Base-by-base conservation (phyloP, 345 rosid species). In the Bruguiera sexangula region DNA sequence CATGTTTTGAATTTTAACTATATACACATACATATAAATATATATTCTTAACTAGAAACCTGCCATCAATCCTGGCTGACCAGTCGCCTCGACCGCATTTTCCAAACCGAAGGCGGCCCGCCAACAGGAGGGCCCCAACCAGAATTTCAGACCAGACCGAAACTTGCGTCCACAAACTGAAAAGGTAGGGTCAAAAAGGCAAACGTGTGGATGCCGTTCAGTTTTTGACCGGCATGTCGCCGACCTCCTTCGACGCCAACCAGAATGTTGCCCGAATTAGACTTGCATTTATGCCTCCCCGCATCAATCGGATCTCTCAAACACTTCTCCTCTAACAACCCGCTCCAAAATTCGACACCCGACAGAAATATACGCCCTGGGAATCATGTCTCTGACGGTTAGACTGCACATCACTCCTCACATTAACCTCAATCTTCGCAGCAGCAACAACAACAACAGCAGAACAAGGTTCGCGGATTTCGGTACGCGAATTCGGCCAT, bases 201-300 rank as follows among this genome's bases (percentile, higher is more conserved):
- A 46, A 80, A 85, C 75, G 81, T 74, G 89, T 85, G 93, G 90
- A 85, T 78, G 73, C 65, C 81, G 66, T 81, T 65, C 69, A 1
- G 19, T 68, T 63, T 19, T 34, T 19, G 4, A 32, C 6, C 6
- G 16, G 15, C 26, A 34, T 7, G 37, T 34, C 3, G 5, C 21
- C n/a, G 22, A 5, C 4, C 22, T 22, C 55, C 8, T 69, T 7
- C 69, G 36, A 56, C 30, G 37, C 64, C 67, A 7, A 21, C 39
- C 22, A 11, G 53, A 54, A 79, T 71, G 79, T n/a, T 62, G 63
- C n/a, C 76, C 75, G 69, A 73, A 71, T 65, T 73, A 61, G 73
- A 65, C 18, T 63, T 52, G 36, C 84, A 57, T 67, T 62, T 75
- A 26, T 37, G 7, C 24, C 65, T 57, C 65, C 22, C 79, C 86